phyloP scores from a whole-genome alignment of 345 rosid genomes.

The Euphorbia tirucalli region DNA sequence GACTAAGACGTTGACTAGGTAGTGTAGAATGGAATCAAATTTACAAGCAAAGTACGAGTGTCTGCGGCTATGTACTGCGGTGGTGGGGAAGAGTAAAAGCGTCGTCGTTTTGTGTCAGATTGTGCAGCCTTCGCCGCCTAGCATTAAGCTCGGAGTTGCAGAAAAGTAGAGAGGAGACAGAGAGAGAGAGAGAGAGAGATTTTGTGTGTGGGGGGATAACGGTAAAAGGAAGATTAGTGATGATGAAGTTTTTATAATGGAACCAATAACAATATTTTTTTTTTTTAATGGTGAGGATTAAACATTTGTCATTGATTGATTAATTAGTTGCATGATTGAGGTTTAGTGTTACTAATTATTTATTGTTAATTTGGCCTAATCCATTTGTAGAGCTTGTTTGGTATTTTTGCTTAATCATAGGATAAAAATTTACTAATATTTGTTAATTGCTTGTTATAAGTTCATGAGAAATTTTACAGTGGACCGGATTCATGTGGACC shows the following conservation, averaged over 20 bases:
- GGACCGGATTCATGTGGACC: no score
- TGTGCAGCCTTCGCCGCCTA: constrained; percentile 42
- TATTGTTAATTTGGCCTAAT: background rate
- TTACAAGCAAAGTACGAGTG: background rate
- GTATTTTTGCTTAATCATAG: background rate
- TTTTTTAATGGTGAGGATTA: constrained; percentile 17
- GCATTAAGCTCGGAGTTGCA: constrained; percentile 9
- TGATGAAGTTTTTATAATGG: constrained; percentile 1
- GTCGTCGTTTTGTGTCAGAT: constrained; percentile 32
- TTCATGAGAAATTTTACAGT: no score
- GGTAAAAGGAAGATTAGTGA: background rate
- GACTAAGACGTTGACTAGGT: background rate
- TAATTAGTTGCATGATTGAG: constrained; percentile 20
- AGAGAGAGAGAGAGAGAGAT: background rate
- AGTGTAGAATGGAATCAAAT: background rate
- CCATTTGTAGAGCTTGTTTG: background rate
- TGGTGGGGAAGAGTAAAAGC: background rate
- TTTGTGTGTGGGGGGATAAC: background rate
- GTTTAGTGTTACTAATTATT: constrained; percentile 8
- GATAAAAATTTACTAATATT: background rate
- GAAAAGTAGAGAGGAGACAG: background rate
- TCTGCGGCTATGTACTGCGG: background rate
- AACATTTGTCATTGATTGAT: constrained; percentile 36
- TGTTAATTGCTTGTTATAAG: no score
- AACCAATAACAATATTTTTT: background rate